phyloP scores from a whole-genome alignment of 306 rosid genomes.

The Cercis canadensis region DNA sequence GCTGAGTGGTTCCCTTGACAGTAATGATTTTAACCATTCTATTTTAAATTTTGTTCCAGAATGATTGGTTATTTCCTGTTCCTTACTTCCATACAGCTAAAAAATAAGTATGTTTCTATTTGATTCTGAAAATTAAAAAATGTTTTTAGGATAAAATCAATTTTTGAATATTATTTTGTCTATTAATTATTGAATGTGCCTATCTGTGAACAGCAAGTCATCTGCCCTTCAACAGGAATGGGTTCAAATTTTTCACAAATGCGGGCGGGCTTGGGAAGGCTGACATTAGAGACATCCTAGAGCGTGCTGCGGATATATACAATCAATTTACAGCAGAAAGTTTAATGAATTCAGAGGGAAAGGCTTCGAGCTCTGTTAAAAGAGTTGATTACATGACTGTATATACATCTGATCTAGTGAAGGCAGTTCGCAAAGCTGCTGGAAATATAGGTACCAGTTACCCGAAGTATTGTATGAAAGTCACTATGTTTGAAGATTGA shows the following conservation, averaged over 20 bases:
- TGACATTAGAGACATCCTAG: slow-evolving; percentile 85
- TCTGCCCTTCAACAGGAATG: slow-evolving; percentile 95
- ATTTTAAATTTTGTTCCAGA: neutral
- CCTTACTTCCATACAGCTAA: neutral
- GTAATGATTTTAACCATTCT: slow-evolving; percentile 12
- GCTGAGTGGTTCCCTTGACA: slow-evolving; percentile 26
- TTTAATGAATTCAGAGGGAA: slow-evolving; percentile 54
- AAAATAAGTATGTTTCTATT: neutral
- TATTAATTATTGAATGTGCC: slow-evolving; percentile 31
- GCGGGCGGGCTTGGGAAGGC: slow-evolving; percentile 94
- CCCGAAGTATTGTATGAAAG: slow-evolving; percentile 37
- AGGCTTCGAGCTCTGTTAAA: slow-evolving; percentile 57
- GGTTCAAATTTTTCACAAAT: slow-evolving; percentile 91
- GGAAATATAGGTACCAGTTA: slow-evolving; percentile 74
- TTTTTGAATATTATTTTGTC: slow-evolving; percentile 17
- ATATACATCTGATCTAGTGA: slow-evolving; percentile 87
- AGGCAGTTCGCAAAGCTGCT: slow-evolving; percentile 87
- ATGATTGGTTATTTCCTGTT: slow-evolving; percentile 17
- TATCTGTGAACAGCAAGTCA: slow-evolving; percentile 81
- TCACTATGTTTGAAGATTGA: slow-evolving; percentile 28
- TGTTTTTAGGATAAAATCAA: slow-evolving; percentile 2
- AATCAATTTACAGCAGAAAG: slow-evolving; percentile 63
- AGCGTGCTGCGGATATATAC: slow-evolving; percentile 82
- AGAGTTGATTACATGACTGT: slow-evolving; percentile 79
- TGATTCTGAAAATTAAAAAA: slow-evolving; percentile 4